Conservation (phyloP, 257 asterid species). For the Solanum peruvianum region DNA sequence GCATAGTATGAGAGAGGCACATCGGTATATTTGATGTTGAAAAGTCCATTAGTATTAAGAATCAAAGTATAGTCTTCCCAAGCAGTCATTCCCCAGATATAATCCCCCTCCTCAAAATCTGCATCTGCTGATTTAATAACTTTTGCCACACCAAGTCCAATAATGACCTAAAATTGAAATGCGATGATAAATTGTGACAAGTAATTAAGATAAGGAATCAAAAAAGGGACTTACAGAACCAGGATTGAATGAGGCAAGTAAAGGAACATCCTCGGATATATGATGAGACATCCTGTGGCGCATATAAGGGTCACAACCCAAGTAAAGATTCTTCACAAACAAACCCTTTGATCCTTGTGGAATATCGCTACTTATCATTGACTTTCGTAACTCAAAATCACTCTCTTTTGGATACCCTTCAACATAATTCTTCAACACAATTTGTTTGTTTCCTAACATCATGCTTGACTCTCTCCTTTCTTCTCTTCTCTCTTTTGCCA, state of each 20-base stretch:
- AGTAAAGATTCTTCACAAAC: constrained; percentile 8
- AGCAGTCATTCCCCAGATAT: constrained; percentile 10
- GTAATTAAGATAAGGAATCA: no score
- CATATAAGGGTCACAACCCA: constrained; percentile 11
- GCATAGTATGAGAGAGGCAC: constrained; percentile 11
- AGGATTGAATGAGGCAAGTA: not conserved
- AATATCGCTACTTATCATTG: not conserved
- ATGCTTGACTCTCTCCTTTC: not conserved
- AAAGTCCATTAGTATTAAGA: not conserved
- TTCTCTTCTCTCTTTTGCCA: not conserved
- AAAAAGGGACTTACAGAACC: not conserved
- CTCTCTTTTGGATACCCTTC: not conserved
- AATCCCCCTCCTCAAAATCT: constrained; percentile 9
- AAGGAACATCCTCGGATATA: not conserved
- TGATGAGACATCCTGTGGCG: constrained; percentile 2
- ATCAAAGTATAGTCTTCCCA: constrained; percentile 11
- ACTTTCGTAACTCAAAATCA: not conserved
- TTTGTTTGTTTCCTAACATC: not conserved
- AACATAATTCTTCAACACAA: not conserved
- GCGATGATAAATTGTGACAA: no score
- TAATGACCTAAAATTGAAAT: not conserved
- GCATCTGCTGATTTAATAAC: constrained; percentile 3
- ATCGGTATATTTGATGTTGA: not conserved
- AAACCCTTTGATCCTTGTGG: constrained; percentile 2
- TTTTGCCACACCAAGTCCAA: constrained; percentile 8